phyloP scores from a whole-genome alignment of 345 rosid species.

The Firmiana major region DNA sequence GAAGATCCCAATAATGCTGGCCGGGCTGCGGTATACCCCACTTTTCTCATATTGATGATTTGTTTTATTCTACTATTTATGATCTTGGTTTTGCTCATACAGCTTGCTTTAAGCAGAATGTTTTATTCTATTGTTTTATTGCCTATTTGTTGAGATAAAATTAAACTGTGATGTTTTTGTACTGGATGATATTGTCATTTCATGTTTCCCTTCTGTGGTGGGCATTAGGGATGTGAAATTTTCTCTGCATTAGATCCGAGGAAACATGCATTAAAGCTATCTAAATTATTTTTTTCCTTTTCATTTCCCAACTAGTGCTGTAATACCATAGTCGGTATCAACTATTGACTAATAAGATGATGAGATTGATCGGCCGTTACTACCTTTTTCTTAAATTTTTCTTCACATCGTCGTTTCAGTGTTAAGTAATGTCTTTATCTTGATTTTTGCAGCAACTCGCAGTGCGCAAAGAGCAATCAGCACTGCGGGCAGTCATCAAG shows the following conservation, averaged over 20 bases:
- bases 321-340: neutral
- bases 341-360: neutral
- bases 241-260: neutral
- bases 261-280: too few species aligned
- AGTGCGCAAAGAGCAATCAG: conserved; percentile 92
- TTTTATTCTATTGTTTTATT: neutral
- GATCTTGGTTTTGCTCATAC: conserved; percentile 1
- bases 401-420: neutral
- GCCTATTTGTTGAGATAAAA: neutral
- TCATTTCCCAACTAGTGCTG: neutral
- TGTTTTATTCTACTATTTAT: neutral
- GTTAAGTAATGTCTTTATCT: neutral
- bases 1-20: conserved; percentile 86
- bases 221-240: neutral
- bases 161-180: neutral
- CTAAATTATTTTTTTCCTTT: neutral
- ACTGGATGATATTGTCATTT: neutral
- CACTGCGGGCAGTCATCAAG: conserved; percentile 82
- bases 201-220: neutral
- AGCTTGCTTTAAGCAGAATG: neutral
- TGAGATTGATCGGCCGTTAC: neutral
- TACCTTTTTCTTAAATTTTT: neutral
- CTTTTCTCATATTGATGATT: neutral
- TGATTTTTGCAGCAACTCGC: conserved; percentile 56
- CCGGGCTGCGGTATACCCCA: conserved; percentile 69